phyloP scores from a whole-genome alignment of 768 basidiomycete genomes.

The Rhodosporidiobolus odoratus region DNA sequence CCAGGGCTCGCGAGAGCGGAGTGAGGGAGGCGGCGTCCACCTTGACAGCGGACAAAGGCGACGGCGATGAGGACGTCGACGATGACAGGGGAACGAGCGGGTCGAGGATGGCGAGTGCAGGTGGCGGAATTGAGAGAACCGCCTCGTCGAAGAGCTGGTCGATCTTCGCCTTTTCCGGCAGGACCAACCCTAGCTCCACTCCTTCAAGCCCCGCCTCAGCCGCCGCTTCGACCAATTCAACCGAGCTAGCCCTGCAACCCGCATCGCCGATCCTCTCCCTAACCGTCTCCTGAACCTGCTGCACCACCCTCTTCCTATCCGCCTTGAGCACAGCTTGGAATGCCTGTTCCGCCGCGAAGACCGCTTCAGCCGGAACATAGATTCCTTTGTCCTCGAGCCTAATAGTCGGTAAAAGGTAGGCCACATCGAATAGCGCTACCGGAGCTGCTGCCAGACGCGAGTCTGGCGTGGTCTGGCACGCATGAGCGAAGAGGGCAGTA shows the following conservation, averaged over 20 bases:
- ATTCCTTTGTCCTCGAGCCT: background rate
- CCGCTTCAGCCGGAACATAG: conserved; percentile 2
- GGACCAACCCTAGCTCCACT: background rate
- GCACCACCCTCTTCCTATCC: background rate
- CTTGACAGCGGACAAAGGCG: background rate
- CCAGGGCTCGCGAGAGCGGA: conserved; percentile 12
- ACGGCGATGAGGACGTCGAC: conserved; percentile 58
- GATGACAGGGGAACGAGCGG: too few relatives aligned
- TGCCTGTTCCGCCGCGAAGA: conserved; percentile 14
- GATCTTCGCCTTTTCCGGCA: background rate
- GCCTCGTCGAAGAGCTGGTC: conserved; percentile 1
- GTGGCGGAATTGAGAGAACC: background rate
- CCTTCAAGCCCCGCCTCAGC: background rate
- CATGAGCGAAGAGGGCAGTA: conserved; percentile 2
- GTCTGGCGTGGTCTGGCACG: background rate
- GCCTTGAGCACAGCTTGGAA: background rate
- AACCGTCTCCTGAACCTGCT: background rate
- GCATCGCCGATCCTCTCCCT: background rate
- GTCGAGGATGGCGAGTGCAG: conserved; percentile 35
- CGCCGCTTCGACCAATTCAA: conserved; percentile 19
- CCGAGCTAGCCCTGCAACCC: background rate
- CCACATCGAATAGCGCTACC: conserved; percentile 8
- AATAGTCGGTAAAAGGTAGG: conserved; percentile 6
- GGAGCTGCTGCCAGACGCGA: background rate
- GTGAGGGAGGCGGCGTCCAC: conserved; percentile 15